Base-by-base conservation (phyloP, 108 stramenopile genomes). In the Nitzschia palea region DNA sequence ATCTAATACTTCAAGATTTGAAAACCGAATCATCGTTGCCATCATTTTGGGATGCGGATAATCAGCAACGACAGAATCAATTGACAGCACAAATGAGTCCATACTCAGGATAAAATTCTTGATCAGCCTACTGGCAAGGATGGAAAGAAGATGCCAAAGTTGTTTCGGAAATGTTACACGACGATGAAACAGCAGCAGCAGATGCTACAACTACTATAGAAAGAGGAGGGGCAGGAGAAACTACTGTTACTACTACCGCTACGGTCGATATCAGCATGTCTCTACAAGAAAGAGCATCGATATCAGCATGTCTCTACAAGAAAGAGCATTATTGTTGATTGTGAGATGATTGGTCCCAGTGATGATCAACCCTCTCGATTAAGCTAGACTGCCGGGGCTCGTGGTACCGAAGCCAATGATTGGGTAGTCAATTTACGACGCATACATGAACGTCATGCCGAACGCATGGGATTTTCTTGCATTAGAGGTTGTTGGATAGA, bases 401-500 rank as follows among this genome's bases (percentile, higher is more conserved):
- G 98, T 10, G 98, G 98, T 10, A 97, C 96, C 18, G 98, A 99
- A 77, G 95, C 95, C 26, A 89, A 88, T 36, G 85, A 97, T 57
- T 99, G 97, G 88, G 97, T 97, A 22, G 57, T 62, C 32, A 83
- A 87, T 68, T 56, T 95, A 17, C 63, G 81, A 54, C 77, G 94
- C 8, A 95, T 95, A 91, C 93, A 95, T 70, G 60, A 72, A 36
- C 75, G 90, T 2, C 88, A 89, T 63, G 82, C 88, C 9, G 67
- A 54, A 9, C 57, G 68, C 27, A 76, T 87, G 83, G 90, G 85
- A 22, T 95, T 88, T 73, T 34, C 43, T 9, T 77, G 48, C 63
- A 0, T 94, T 90, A 28, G 95, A 95, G 37, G 85, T 81, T 0
- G 91, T 91, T 27, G 94, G 95, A 62, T 94, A 90, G n/a, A n/a